These are phyloP conservation scores for Nakazawaea siamensis DNA, from an alignment of 805 yeast genomes.

Conservation along the genomic window DNA sequence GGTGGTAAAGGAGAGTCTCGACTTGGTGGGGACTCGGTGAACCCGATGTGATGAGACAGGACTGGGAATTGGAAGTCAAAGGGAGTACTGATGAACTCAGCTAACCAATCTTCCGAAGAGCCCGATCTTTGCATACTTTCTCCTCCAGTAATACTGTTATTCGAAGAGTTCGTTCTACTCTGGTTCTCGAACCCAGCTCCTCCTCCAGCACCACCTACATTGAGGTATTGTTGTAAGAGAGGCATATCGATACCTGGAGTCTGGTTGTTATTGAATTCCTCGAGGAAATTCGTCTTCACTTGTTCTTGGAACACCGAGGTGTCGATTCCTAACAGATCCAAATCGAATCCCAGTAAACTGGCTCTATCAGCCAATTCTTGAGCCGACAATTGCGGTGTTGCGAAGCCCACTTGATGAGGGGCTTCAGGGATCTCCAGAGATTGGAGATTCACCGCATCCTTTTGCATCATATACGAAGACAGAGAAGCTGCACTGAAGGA, in stretches of 20 bases:
- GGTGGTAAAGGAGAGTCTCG: slow-evolving; percentile 9
- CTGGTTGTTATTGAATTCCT: slow-evolving; percentile 15
- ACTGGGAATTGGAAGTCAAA: slow-evolving; percentile 41
- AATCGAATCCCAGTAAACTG: slow-evolving; percentile 27
- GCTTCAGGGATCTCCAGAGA: slow-evolving; percentile 26
- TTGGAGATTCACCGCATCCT: slow-evolving; percentile 31
- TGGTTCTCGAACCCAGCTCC: slow-evolving; percentile 27
- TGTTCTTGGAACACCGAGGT: slow-evolving; percentile 3
- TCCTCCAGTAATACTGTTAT: slow-evolving; percentile 2
- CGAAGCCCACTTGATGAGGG: slow-evolving; percentile 69
- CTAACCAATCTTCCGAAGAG: slow-evolving; percentile 46
- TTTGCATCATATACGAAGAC: slow-evolving; percentile 45
- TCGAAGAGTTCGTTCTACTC: slow-evolving; percentile 9
- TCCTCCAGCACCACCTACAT: slow-evolving; percentile 30
- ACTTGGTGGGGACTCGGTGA: slow-evolving; percentile 29
- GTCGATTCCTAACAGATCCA: slow-evolving; percentile 24
- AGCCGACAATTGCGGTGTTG: slow-evolving; percentile 70
- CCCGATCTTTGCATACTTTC: not conserved
- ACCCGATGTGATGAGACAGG: slow-evolving; percentile 53
- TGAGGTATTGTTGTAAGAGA: slow-evolving; percentile 28
- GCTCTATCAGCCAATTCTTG: slow-evolving; percentile 29
- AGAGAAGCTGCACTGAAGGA: slow-evolving; percentile 64
- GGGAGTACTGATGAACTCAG: slow-evolving; percentile 63
- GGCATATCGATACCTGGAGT: slow-evolving; percentile 25
- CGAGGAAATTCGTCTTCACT: slow-evolving; percentile 16